Conservation (phyloP, 116 monocot species). For the Zostera marina region DNA sequence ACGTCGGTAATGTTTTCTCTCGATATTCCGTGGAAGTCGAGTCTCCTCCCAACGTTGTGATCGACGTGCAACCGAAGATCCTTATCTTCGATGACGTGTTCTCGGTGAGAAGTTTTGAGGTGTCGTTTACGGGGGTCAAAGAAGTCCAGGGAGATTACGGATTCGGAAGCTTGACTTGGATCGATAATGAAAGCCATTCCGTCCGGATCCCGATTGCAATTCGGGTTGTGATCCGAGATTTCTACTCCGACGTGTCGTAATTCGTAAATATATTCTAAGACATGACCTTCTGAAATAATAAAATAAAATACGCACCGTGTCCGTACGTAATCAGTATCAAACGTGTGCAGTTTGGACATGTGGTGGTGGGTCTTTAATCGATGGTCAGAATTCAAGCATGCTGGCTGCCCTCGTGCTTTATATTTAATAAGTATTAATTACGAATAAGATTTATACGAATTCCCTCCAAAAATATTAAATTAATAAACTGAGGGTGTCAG, state of each 20-base stretch:
- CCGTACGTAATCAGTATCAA: too few species aligned
- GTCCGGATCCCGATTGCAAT: slow-evolving; percentile 15
- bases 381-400: too few species aligned
- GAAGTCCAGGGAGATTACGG: slow-evolving; percentile 4
- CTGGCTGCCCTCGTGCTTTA: too few species aligned
- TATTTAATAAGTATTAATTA: too few species aligned
- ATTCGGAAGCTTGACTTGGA: slow-evolving; percentile 14
- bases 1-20: slow-evolving; percentile 16
- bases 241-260: slow-evolving; percentile 5
- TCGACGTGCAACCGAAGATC: slow-evolving; percentile 8
- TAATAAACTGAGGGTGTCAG: too few species aligned
- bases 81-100: slow-evolving; percentile 4
- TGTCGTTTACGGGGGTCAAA: slow-evolving; percentile 1
- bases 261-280: not conserved
- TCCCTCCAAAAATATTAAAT: too few species aligned
- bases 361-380: too few species aligned
- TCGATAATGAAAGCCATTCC: not conserved
- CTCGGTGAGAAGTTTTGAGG: slow-evolving; percentile 6
- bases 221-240: slow-evolving; percentile 6
- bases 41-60: slow-evolving; percentile 9
- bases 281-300: too few species aligned
- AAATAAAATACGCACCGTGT: too few species aligned
- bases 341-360: too few species aligned
- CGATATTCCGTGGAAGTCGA: slow-evolving; percentile 8
- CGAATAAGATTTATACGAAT: too few species aligned